Evolutionary conservation across 495 filamentous ascomycete genomes (phyloP).

Genomic region (Sabuloglossum arenarium): DNA sequence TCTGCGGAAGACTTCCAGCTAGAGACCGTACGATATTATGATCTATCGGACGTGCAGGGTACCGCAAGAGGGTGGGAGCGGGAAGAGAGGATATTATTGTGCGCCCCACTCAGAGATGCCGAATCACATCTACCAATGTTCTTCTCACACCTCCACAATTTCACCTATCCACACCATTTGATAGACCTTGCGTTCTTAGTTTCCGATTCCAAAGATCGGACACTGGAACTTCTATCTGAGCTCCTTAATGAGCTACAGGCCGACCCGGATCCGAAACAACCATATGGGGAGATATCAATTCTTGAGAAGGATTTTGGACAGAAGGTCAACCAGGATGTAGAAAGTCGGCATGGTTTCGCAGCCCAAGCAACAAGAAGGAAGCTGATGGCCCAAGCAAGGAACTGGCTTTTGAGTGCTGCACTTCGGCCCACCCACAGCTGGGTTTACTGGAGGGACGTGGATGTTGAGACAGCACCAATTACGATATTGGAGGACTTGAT

Average conservation of each 20-base stretch:
- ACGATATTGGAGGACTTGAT: slow-evolving; percentile 97
- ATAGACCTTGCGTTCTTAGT: slow-evolving; percentile 95
- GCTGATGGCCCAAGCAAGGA: slow-evolving; percentile 92
- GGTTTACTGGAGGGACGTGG: slow-evolving; percentile 99
- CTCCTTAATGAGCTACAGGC: slow-evolving; percentile 66
- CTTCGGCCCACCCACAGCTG: slow-evolving; percentile 89
- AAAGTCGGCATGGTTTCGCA: slow-evolving; percentile 93
- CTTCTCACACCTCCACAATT: slow-evolving; percentile 85
- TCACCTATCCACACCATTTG: slow-evolving; percentile 92
- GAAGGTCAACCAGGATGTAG: slow-evolving; percentile 92
- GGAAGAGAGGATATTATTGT: slow-evolving; percentile 87
- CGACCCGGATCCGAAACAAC: slow-evolving; percentile 48
- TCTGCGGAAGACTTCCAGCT: slow-evolving; percentile 52
- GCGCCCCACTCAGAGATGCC: slow-evolving; percentile 86
- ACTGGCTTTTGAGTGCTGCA: slow-evolving; percentile 91
- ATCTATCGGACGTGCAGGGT: slow-evolving; percentile 75
- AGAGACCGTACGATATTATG: slow-evolving; percentile 91
- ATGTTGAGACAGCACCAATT: slow-evolving; percentile 89
- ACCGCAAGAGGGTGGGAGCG: slow-evolving; percentile 82
- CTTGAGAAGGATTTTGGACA: slow-evolving; percentile 99
- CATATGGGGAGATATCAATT: slow-evolving; percentile 93
- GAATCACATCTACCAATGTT: slow-evolving; percentile 93
- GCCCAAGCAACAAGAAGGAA: slow-evolving; percentile 88
- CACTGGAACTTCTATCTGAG: slow-evolving; percentile 49
- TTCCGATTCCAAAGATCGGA: slow-evolving; percentile 90